These are phyloP conservation scores for Chalaropsis thielavioides DNA, from an alignment of 2,329 filamentous ascomycete genomes.

Conservation along the genomic window DNA sequence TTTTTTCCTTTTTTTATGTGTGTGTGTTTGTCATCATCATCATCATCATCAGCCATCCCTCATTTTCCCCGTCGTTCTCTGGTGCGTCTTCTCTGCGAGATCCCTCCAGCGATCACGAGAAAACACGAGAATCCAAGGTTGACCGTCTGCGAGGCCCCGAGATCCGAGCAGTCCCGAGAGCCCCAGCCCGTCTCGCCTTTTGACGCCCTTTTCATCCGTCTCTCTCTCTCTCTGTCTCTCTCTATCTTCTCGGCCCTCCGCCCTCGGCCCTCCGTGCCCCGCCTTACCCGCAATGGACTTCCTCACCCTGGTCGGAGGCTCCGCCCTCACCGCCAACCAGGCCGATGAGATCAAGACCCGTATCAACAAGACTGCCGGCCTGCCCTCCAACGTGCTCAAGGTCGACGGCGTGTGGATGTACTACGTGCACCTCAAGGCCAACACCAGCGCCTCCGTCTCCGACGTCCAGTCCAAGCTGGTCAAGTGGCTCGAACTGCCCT, in stretches of 20 bases:
- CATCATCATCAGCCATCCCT: conserved; percentile 1
- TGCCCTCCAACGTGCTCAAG: conserved; percentile 31
- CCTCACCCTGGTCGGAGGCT: conserved; percentile 27
- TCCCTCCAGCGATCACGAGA: conserved; percentile 9
- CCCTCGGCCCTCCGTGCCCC: not conserved
- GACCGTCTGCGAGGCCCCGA: not conserved
- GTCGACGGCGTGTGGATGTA: conserved; percentile 46
- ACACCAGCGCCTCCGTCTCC: conserved; percentile 19
- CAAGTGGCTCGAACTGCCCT: conserved; percentile 19
- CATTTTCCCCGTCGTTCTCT: conserved; percentile 5
- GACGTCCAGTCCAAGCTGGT: conserved; percentile 22
- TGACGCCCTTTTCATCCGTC: not conserved
- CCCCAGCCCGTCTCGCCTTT: not conserved
- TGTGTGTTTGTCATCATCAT: conserved; percentile 7
- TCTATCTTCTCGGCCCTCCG: not conserved
- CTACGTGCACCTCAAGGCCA: conserved; percentile 46
- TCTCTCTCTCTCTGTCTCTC: not conserved
- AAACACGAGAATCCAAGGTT: conserved; percentile 7
- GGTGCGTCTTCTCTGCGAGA: conserved; percentile 11
- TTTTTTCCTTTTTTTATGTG: not conserved
- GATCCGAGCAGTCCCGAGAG: not conserved
- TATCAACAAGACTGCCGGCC: conserved; percentile 28
- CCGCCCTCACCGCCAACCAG: conserved; percentile 37
- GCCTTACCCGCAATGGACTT: conserved; percentile 19
- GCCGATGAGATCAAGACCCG: conserved; percentile 32